Evolutionary conservation across 179 eudicot genomes (phyloP).

Genomic region (Spinacia oleracea): DNA sequence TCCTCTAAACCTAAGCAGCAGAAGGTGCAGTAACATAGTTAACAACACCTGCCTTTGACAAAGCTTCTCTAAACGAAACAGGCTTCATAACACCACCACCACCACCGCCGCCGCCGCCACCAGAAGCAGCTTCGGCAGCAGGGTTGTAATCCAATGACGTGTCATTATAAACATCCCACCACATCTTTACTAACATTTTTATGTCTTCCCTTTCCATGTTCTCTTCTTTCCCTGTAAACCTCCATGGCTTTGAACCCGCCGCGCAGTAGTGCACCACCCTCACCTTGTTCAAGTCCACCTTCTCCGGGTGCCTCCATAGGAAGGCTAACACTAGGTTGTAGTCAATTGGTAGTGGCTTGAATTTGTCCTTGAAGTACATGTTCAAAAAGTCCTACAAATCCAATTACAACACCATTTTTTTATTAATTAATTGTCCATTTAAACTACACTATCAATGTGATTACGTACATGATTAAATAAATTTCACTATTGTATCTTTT

Average conservation of each 20-base stretch:
- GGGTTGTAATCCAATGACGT: constrained; percentile 40
- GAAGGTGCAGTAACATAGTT: constrained; percentile 50
- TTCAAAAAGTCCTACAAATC: constrained; percentile 60
- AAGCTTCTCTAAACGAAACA: constrained; percentile 33
- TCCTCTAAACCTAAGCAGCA: constrained; percentile 56
- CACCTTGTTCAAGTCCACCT: constrained; percentile 57
- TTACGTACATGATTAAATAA: background rate
- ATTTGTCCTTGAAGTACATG: constrained; percentile 56
- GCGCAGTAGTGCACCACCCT: constrained; percentile 86
- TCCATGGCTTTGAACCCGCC: constrained; percentile 79
- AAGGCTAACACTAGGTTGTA: constrained; percentile 74
- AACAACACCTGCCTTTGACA: constrained; percentile 38
- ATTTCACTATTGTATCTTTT: too few relatives aligned
- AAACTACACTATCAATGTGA: background rate
- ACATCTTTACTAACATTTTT: constrained; percentile 58
- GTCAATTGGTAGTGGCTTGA: constrained; percentile 57
- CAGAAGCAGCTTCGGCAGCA: background rate
- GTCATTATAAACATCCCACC: constrained; percentile 76
- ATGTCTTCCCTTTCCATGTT: constrained; percentile 81
- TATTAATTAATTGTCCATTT: background rate
- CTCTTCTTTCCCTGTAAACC: constrained; percentile 70
- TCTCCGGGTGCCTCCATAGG: constrained; percentile 81
- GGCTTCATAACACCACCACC: constrained; percentile 36
- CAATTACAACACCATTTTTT: background rate
- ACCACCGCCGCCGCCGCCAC: too few relatives aligned